Base-by-base conservation (phyloP, 768 basidiomycete species). In the Suillus subaureus region DNA sequence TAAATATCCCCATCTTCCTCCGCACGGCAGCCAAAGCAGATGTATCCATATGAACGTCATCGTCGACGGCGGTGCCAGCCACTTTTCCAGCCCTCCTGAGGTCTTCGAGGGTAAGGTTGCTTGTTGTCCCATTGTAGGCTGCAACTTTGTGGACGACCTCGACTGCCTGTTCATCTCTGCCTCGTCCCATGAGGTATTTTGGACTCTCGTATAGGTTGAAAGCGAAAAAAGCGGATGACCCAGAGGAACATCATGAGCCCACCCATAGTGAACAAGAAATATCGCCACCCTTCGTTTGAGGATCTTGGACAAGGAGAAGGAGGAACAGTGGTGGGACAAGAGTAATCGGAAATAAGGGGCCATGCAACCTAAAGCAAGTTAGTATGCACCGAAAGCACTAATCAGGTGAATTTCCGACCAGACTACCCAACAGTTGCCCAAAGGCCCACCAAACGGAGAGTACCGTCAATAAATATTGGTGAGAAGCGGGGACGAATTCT, bases 381-480 rank as follows among this genome's bases (percentile, higher is more conserved):
- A n/a, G 64, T 63, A 6, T 57, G 18, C 5, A 60, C 21, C 35
- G 28, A 3, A 18, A 13, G 37, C 18, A 40, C 16, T 4, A 0
- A 51, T 70, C 37, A 31, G 39, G 62, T 40, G 2, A 12, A 9
- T 15, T 0, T 2, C 15, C 3, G 13, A 65, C 82, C 60, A 84
- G 69, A 68, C 82, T 84, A 21, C 86, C 88, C 57, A 89, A 71
- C 0, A 92, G 82, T 72, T 92, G 91, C 3, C 90, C 90, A 40
- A 92, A 80, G 6, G 89, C 88, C 92, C 92, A 93, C 88, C 89
- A 93, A 43, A 92, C 84, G 0, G 90, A 91, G 21, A 93, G 81
- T 16, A 92, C 78, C 0, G 91, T 92, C 40, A 93, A 79, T 4
- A 93, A 80, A 70, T 91, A 92, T 70, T 93, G 92, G 67, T 92